Evolutionary conservation across 176 grass and related monocot species (phyloP).

Genomic region (Avena atlantica): DNA sequence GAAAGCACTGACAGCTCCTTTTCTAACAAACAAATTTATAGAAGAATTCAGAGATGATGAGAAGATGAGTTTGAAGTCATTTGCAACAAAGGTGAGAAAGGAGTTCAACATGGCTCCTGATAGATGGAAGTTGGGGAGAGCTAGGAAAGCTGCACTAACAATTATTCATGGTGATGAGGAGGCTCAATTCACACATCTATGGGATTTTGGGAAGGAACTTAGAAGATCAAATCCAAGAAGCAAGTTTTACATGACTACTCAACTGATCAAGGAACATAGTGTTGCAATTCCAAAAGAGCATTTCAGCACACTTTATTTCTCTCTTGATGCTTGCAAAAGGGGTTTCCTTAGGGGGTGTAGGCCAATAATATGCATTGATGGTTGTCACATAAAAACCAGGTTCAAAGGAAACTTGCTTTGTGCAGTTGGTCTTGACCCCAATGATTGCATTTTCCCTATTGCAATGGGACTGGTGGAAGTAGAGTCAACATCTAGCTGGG

Average conservation of each 20-base stretch:
- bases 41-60: too few species aligned
- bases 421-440: too few species aligned
- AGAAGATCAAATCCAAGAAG: neutral
- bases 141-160: neutral
- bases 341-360: neutral
- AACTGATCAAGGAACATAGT: neutral
- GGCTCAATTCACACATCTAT: neutral
- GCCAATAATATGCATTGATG: neutral
- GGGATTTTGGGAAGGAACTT: neutral
- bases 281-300: neutral
- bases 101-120: neutral
- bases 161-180: slow-evolving; percentile 27
- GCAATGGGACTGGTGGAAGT: too few species aligned
- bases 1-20: too few species aligned
- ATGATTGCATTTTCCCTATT: too few species aligned
- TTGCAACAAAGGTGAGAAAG: neutral
- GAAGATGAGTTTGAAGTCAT: too few species aligned
- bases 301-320: neutral
- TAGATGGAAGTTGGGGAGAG: neutral
- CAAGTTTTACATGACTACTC: neutral
- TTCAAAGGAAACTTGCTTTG: too few species aligned
- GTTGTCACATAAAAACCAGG: too few species aligned
- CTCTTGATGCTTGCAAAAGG: neutral
- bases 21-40: too few species aligned
- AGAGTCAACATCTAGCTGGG: too few species aligned